Evolutionary conservation across 768 basidiomycete species (phyloP).

Genomic region (Sporobolomyces pararoseus): DNA sequence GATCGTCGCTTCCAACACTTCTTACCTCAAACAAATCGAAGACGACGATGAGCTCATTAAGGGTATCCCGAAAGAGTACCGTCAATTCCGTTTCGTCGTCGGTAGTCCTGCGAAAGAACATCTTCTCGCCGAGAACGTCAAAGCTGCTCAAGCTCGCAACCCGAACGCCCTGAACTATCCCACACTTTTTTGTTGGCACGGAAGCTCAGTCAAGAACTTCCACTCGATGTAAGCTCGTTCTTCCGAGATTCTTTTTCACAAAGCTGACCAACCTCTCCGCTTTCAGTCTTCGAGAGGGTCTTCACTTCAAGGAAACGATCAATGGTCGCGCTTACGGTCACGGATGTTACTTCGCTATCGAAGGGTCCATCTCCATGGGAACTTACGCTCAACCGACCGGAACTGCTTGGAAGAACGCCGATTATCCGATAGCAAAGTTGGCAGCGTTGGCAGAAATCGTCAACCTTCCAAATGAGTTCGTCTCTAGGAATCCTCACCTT

Average conservation of each 20-base stretch:
- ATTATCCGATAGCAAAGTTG: conserved; percentile 55
- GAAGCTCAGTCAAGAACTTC: conserved; percentile 57
- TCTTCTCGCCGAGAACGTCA: conserved; percentile 57
- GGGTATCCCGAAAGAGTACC: conserved; percentile 58
- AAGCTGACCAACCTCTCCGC: background rate
- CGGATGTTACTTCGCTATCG: conserved; percentile 58
- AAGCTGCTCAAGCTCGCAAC: conserved; percentile 51
- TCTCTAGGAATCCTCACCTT: conserved; percentile 56
- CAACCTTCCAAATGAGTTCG: conserved; percentile 60
- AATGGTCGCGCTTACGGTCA: conserved; percentile 65
- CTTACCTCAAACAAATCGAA: conserved; percentile 64
- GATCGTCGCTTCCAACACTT: conserved; percentile 65
- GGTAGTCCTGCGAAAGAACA: conserved; percentile 70
- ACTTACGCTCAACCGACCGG: conserved; percentile 44
- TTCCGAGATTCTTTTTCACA: too few relatives aligned
- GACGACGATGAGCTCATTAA: conserved; percentile 58
- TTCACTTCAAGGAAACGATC: conserved; percentile 60
- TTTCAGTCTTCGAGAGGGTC: conserved; percentile 62
- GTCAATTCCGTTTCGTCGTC: conserved; percentile 67
- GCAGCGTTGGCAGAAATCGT: conserved; percentile 65
- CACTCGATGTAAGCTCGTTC: conserved; percentile 56
- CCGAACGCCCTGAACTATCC: conserved; percentile 54
- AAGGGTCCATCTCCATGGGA: conserved; percentile 23
- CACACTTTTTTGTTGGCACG: conserved; percentile 61
- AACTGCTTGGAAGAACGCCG: conserved; percentile 56